Base-by-base conservation (phyloP, 2,329 filamentous ascomycete species). In the Grosmannia penicillata region DNA sequence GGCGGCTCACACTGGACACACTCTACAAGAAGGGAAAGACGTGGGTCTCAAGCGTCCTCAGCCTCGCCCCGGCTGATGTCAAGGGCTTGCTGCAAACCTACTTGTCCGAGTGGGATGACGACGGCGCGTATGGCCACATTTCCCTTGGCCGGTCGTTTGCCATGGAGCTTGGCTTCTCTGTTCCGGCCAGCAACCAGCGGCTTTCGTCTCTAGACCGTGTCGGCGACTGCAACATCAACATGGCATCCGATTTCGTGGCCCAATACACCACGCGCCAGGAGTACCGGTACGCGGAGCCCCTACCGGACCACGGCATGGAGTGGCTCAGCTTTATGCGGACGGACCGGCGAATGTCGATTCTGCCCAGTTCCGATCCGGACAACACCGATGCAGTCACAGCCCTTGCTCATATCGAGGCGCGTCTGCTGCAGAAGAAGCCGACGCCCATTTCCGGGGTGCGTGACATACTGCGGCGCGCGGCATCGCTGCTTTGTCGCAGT, bases 211-310 rank as follows among this genome's bases (percentile, higher is more conserved):
- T 98, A 35, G 83, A 93, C 47, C 71, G 70, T 26, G 71, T 82
- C 45, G 77, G 80, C 15, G 75, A 79, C 34, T 74, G 75, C 38
- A 75, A 75, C 45, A 79, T 95, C 55, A 94, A 96, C 54, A 86
- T 87, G 10, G 86, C 84, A 1, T 96, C 91, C 3, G 89, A 96
- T 54, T 94, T 98, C 50, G 76, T 98, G 53, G 86, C 91, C 2
- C 89, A 98, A 53, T 98, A 98, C 55, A 96, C 89, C 4, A 93
- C 86, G 21, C 81, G 91, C 27, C 93, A 98, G 55, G 87, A 94
- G 53, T 98, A 98, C 56, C 78, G 87, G 40, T 89, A 89, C 52
- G 76, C 85, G 10, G 85, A 94, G 53, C 72, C 75, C 3, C 62
- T 82, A 27, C 75, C 78, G 2, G 77, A 81, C 42, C 73, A 78